phyloP scores from a whole-genome alignment of 1,139 yeast species.

The Fermentozyma sake region DNA sequence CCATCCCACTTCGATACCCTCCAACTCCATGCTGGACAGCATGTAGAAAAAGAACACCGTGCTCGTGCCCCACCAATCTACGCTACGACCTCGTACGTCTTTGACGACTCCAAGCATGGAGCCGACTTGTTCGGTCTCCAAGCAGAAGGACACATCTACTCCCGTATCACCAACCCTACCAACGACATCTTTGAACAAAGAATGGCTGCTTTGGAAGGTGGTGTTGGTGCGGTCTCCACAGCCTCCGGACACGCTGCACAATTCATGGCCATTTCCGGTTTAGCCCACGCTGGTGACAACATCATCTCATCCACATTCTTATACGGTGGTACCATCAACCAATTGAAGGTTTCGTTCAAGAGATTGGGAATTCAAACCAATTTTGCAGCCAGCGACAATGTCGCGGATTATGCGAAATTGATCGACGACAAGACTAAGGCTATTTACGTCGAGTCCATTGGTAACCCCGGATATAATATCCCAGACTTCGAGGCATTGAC shows the following conservation, averaged over 20 bases:
- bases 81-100: conserved; percentile 81
- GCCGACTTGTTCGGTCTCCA: conserved; percentile 85
- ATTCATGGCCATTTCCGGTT: conserved; percentile 73
- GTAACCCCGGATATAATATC: conserved; percentile 89
- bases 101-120: conserved; percentile 85
- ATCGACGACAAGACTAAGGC: conserved; percentile 88
- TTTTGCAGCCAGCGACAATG: conserved; percentile 74
- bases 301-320: conserved; percentile 81
- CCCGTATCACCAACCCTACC: conserved; percentile 92
- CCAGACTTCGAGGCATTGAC: conserved; percentile 84
- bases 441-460: conserved; percentile 83
- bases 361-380: conserved; percentile 81
- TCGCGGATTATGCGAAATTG: conserved; percentile 64
- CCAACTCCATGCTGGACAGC: conserved; percentile 92
- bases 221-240: conserved; percentile 86
- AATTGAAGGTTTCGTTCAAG: conserved; percentile 87
- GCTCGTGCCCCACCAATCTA: conserved; percentile 93
- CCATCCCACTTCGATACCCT: conserved; percentile 80
- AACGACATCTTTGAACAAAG: conserved; percentile 86
- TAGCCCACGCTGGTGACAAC: conserved; percentile 88
- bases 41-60: conserved; percentile 53
- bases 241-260: conserved; percentile 97
- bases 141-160: conserved; percentile 79
- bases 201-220: conserved; percentile 89
- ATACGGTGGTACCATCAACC: conserved; percentile 96